These are phyloP conservation scores for Aspergillus calidoustus DNA, from an alignment of 2,329 filamentous ascomycete genomes.

Conservation along the genomic window DNA sequence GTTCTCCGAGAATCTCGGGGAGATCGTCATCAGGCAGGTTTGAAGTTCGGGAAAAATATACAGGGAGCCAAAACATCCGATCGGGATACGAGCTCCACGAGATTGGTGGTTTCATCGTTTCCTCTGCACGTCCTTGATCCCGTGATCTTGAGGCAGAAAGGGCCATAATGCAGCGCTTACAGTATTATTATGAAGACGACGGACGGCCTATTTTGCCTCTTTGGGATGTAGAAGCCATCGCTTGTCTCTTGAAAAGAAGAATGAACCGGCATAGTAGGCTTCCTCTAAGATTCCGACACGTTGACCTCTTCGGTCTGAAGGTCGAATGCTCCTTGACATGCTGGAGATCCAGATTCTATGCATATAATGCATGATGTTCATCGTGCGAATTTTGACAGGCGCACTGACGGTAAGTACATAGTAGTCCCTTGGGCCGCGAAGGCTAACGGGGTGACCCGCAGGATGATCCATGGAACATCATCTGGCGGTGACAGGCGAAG, in stretches of 20 bases:
- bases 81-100: not conserved
- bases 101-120: not conserved
- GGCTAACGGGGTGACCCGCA: constrained; percentile 13
- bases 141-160: not conserved
- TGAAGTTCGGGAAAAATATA: not conserved
- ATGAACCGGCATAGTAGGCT: constrained; percentile 16
- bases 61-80: not conserved
- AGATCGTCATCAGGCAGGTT: not conserved
- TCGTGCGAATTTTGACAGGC: constrained; percentile 9
- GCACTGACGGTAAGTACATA: not conserved
- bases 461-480: constrained; percentile 14
- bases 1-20: not conserved
- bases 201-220: not conserved
- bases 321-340: constrained; percentile 10
- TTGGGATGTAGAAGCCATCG: not conserved
- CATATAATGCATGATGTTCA: constrained; percentile 28
- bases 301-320: constrained; percentile 7
- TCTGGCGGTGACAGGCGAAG: constrained; percentile 23
- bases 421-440: constrained; percentile 10
- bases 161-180: too few relatives aligned
- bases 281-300: constrained; percentile 18
- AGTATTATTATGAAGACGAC: not conserved
- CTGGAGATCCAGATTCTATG: constrained; percentile 29
- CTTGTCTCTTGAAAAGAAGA: not conserved
- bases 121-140: not conserved